Conservation (phyloP, 805 yeast genomes). For the Ogataea nitratoaversa region DNA sequence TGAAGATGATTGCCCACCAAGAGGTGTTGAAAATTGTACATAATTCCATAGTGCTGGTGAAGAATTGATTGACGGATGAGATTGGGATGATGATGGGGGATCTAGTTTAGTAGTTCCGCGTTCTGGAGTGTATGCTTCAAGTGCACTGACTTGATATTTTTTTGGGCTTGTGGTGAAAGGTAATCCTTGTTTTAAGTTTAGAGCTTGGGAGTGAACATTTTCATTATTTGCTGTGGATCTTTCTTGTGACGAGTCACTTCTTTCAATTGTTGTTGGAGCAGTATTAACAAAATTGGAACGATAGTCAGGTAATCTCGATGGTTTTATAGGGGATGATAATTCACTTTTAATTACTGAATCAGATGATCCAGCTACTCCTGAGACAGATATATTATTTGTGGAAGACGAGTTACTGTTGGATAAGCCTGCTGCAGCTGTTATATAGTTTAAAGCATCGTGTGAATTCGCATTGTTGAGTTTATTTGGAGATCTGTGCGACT, state of each 20-base stretch:
- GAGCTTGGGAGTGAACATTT: conserved; percentile 1
- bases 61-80: conserved; percentile 43
- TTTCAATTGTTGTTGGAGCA: conserved; percentile 6
- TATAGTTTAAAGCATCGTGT: conserved; percentile 26
- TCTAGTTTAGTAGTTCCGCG: conserved; percentile 38
- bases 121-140: conserved; percentile 65
- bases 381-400: conserved; percentile 1
- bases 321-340: conserved; percentile 20
- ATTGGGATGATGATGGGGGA: conserved; percentile 29
- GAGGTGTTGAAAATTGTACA: conserved; percentile 60
- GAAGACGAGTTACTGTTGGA: conserved; percentile 14
- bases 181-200: not conserved
- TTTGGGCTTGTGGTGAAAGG: conserved; percentile 28
- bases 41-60: conserved; percentile 95
- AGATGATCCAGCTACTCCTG: conserved; percentile 14
- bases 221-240: conserved; percentile 6
- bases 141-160: conserved; percentile 43
- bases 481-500: conserved; percentile 2
- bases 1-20: conserved; percentile 21
- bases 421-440: conserved; percentile 25
- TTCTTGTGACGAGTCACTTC: conserved; percentile 14
- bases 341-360: conserved; percentile 12
- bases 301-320: conserved; percentile 9
- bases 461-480: conserved; percentile 12
- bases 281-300: conserved; percentile 10